Evolutionary conservation across 2,329 filamentous ascomycete species (phyloP), one percentile per base, ranked within the genome.

Genomic region (Neofusicoccum sp.): DNA sequence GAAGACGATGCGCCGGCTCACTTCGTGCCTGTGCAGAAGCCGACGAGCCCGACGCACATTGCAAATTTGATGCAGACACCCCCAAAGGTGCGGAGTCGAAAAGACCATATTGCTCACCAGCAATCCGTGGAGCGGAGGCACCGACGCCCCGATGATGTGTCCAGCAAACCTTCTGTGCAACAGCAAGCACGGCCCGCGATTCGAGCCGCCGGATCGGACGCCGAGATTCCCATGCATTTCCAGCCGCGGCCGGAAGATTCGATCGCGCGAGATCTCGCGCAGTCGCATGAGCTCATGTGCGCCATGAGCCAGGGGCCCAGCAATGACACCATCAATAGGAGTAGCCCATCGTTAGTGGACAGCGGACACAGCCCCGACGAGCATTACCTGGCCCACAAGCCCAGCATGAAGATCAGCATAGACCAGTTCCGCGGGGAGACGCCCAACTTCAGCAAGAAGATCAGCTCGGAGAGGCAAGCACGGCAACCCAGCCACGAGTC

Each of bases 361-460:
- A 61, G 59, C 36, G 49, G 48, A 16, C 59, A 61, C 49, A 47
- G 49, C 28, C 48, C 38, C n/a, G 59, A 61, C n/a, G 40, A 47
- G 20, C 63, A 61, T 14, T 48, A 67, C 61, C 62, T 62, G 6
- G 63, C 53, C 51, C 57, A 34, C 8, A 65, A 63, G 41, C 59
- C 61, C 2, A 65, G 68, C 62, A 61, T 61, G 40, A 69, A 69
- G 48, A 64, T 60, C 56, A 72, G 68, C 34, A 59, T 63, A 30
- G 71, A 72, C 20, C 65, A 67, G 26, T 67, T 62, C 20, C 65
- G 66, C 4, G 48, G 62, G 14, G 57, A 63, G 6, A 16, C 64
- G 9, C 65, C 66, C 9, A 73, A 69, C 60, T 74, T 72, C 63
- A 70, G 69, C 8, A 66, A 70, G 31, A 73, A 72, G 48, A 68